Evolutionary conservation across 2,329 filamentous ascomycete species (phyloP), one percentile per base, ranked within the genome.

Genomic region (Amylocarpus encephaloides): DNA sequence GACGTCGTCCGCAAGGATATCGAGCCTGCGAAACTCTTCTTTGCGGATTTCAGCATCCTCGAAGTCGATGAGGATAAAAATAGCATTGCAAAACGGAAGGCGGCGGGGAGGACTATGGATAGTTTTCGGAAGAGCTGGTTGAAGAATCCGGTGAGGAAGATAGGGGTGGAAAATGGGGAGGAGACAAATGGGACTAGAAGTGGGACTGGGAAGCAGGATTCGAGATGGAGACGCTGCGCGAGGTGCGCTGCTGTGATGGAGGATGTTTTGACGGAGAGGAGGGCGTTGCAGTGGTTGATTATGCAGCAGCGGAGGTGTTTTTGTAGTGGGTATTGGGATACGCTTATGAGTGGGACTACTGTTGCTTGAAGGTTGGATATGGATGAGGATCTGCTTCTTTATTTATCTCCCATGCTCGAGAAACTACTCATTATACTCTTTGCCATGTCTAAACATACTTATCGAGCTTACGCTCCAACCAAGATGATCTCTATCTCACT

Each of bases 261-360:
- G 54, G 65, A 67, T 58, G 57, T 64, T 18, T 44, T 61, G 33
- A 60, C 53, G 30, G 55, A 61, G 43, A 63, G 59, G 40, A 56
- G 55, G 16, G 51, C 59, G n/a, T 48, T 66, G 43, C 62, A 66
- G 46, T 67, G 63, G 63, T 36, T 67, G 49, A 55, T 62, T 42
- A 64, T 65, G 63, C 64, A 67, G 55, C 62, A 65, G 48, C 53
- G 63, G 34, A 50, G 64, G 6, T 67, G 65, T 39, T 66, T 62
- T 46, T 67, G 65, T 51, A 57, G 59, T 41, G 65, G 64, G 15
- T 62, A 62, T 55, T 67, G 64, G 63, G 50, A 63, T 59, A 63
- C 58, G 35, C 46, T 66, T 44, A 39, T 49, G n/a, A 42, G 49
- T 30, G 63, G 63, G n/a, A 53, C 62, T 43, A 58, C 47, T 34